Evolutionary conservation across 495 filamentous ascomycete genomes (phyloP).

Genomic region (Ramalina peruviana): DNA sequence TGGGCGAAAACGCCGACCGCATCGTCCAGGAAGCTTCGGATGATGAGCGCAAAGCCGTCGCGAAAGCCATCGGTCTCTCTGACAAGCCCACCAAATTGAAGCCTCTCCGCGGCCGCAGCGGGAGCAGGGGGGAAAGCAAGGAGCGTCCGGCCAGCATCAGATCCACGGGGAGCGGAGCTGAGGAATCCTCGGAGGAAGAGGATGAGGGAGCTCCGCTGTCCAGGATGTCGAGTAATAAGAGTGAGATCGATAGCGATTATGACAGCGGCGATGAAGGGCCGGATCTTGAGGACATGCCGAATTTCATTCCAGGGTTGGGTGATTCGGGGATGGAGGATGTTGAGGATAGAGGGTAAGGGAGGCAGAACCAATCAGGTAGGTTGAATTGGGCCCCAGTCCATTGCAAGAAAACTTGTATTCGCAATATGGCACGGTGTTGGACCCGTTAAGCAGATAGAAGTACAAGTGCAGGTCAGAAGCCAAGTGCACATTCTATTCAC

Average conservation of each 20-base stretch:
- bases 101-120: neutral
- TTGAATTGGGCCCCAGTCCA: too few relatives aligned
- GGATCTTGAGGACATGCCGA: neutral
- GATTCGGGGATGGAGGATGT: neutral
- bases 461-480: too few relatives aligned
- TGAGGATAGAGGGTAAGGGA: neutral
- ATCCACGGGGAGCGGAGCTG: neutral
- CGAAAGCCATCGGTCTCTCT: conserved; percentile 45
- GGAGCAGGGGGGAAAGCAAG: neutral
- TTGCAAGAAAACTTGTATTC: too few relatives aligned
- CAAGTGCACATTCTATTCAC: too few relatives aligned
- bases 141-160: neutral
- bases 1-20: conserved; percentile 36
- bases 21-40: conserved; percentile 34
- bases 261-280: neutral
- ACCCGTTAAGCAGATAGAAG: too few relatives aligned
- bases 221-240: neutral
- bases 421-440: too few relatives aligned
- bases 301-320: neutral
- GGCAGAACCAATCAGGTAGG: neutral
- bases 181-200: neutral
- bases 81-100: neutral
- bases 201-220: neutral
- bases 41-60: conserved; percentile 58
- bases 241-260: neutral